Conservation (phyloP, 2,329 filamentous ascomycete genomes). For the Epichloe scottii region DNA sequence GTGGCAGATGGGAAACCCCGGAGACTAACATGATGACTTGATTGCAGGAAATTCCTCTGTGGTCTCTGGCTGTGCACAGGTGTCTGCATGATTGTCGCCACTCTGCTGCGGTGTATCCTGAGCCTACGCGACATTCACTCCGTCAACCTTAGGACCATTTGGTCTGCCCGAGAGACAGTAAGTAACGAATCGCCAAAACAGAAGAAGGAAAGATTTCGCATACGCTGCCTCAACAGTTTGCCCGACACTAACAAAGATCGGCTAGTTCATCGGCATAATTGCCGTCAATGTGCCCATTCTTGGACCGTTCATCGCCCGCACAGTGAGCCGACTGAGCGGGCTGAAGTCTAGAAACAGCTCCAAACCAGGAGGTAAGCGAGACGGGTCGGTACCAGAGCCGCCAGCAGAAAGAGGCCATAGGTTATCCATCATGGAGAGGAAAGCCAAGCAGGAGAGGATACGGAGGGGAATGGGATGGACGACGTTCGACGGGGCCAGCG, state of each 20-base stretch:
- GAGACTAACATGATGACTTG: background rate
- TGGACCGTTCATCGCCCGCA: background rate
- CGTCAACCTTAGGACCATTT: conserved; percentile 22
- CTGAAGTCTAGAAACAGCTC: conserved; percentile 11
- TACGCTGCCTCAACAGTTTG: too few species aligned
- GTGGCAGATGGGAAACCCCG: background rate
- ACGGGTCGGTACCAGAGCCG: background rate
- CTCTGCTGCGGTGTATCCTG: conserved; percentile 27
- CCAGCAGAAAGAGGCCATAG: background rate
- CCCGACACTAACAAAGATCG: too few species aligned
- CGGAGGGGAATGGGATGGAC: background rate
- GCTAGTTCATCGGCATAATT: conserved; percentile 31
- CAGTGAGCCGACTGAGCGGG: conserved; percentile 17
- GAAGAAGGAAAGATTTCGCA: background rate
- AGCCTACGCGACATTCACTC: conserved; percentile 22
- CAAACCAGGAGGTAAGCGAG: background rate
- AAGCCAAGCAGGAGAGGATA: conserved; percentile 12
- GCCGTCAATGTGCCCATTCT: conserved; percentile 26
- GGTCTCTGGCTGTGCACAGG: conserved; percentile 28
- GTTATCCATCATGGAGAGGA: conserved; percentile 1
- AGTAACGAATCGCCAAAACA: background rate
- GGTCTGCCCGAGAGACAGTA: conserved; percentile 24
- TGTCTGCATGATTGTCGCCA: conserved; percentile 26
- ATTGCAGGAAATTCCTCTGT: conserved; percentile 21
- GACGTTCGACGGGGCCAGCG: conserved; percentile 17